A percentile compares a stretch with the other conserved stretches of the same genome.
phyloP scores from a whole-genome alignment of 2,329 filamentous ascomycete species.

The Aspergillus pseudoviridinutans region DNA sequence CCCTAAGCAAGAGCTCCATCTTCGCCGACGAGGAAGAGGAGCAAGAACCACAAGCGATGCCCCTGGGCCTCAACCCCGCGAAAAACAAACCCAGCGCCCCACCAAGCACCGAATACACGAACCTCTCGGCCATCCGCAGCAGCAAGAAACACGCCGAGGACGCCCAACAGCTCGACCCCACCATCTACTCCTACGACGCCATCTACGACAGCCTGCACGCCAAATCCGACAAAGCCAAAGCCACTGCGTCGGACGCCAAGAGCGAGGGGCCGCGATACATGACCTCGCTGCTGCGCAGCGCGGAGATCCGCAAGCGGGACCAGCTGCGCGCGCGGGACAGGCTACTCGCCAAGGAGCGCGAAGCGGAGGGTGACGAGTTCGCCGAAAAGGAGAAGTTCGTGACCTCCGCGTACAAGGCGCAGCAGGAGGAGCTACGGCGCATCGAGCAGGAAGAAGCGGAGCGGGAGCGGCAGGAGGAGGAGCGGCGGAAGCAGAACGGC shows the following conservation, averaged over 20 bases:
- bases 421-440: slow-evolving; percentile 57
- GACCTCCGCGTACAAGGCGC: slow-evolving; percentile 60
- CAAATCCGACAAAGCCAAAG: slow-evolving; percentile 27
- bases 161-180: slow-evolving; percentile 43
- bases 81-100: slow-evolving; percentile 10
- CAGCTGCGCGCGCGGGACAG: slow-evolving; percentile 60
- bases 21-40: slow-evolving; percentile 36
- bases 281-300: slow-evolving; percentile 55
- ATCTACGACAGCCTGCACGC: slow-evolving; percentile 48
- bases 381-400: slow-evolving; percentile 66
- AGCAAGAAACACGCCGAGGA: slow-evolving; percentile 43
- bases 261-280: slow-evolving; percentile 55
- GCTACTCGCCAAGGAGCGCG: slow-evolving; percentile 56
- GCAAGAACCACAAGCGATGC: slow-evolving; percentile 13
- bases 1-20: slow-evolving; percentile 33
- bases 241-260: slow-evolving; percentile 13
- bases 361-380: slow-evolving; percentile 63
- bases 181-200: slow-evolving; percentile 49
- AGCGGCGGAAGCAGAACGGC: slow-evolving; percentile 43
- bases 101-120: slow-evolving; percentile 29
- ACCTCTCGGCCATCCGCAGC: slow-evolving; percentile 45
- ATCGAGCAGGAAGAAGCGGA: slow-evolving; percentile 57
- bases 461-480: slow-evolving; percentile 52
- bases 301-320: slow-evolving; percentile 60
- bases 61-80: slow-evolving; percentile 22